These are phyloP conservation scores for Metschnikowia aberdeeniae DNA, from an alignment of 805 yeast species.

Conservation along the genomic window DNA sequence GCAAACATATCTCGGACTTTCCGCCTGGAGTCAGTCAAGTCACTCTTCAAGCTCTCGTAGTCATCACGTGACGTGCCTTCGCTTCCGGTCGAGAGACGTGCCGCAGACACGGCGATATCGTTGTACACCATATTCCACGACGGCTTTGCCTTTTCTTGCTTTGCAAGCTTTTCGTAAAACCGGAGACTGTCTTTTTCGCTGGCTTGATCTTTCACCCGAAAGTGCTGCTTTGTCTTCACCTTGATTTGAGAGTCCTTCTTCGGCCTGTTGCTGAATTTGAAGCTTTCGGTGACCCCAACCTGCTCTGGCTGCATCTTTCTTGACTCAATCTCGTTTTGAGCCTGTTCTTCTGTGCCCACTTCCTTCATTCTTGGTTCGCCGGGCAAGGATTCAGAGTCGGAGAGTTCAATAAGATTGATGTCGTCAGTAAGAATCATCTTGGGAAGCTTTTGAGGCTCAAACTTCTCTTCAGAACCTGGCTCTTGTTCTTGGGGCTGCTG, in stretches of 20 bases:
- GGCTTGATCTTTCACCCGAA: slow-evolving; percentile 6
- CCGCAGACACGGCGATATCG: slow-evolving; percentile 35
- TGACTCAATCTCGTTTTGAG: too few relatives aligned
- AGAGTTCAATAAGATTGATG: slow-evolving; percentile 1
- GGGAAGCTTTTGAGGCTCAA: neutral
- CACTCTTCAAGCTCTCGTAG: slow-evolving; percentile 23
- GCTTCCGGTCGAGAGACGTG: slow-evolving; percentile 33
- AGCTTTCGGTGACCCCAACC: too few relatives aligned
- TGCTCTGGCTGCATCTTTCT: too few relatives aligned
- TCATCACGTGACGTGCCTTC: slow-evolving; percentile 21
- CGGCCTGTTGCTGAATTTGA: neutral
- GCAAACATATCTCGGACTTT: slow-evolving; percentile 19
- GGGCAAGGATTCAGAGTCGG: neutral
- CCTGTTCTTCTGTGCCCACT: too few relatives aligned
- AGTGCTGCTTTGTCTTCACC: slow-evolving; percentile 5
- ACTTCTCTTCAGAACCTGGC: neutral
- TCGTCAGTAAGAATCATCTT: neutral
- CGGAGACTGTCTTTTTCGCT: slow-evolving; percentile 4
- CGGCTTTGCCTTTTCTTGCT: slow-evolving; percentile 3
- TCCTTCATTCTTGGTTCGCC: too few relatives aligned
- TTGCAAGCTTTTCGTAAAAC: slow-evolving; percentile 2
- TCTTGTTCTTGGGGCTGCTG: neutral
- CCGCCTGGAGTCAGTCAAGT: slow-evolving; percentile 25
- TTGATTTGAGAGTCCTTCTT: neutral
- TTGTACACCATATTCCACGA: slow-evolving; percentile 32